Evolutionary conservation across 805 yeast genomes (phyloP).

Genomic region (Cyberlindnera euphorbiiphila): DNA sequence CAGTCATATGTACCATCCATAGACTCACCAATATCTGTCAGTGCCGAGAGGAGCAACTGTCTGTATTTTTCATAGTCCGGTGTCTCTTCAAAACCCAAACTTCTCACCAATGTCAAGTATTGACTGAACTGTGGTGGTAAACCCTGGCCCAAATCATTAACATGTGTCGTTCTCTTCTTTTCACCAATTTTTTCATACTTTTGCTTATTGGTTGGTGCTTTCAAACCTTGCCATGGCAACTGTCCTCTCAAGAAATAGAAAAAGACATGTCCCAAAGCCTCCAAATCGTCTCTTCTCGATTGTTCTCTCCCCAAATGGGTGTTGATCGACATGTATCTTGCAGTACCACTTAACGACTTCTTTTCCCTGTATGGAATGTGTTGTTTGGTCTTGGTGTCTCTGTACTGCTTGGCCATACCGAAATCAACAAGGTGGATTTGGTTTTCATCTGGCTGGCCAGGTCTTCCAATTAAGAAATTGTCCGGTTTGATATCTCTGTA

Average conservation of each 20-base stretch:
- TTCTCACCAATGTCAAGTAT: slow-evolving; percentile 64
- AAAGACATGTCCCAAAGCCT: slow-evolving; percentile 78
- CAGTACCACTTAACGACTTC: slow-evolving; percentile 79
- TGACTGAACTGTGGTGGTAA: slow-evolving; percentile 74
- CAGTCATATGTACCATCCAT: slow-evolving; percentile 76
- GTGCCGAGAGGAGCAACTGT: slow-evolving; percentile 53
- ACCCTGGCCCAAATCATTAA: slow-evolving; percentile 54
- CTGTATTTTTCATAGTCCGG: slow-evolving; percentile 73
- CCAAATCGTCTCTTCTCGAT: slow-evolving; percentile 78
- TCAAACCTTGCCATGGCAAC: slow-evolving; percentile 87
- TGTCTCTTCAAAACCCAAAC: slow-evolving; percentile 70
- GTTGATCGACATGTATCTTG: slow-evolving; percentile 83
- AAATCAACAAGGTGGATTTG: slow-evolving; percentile 72
- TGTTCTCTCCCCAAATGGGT: slow-evolving; percentile 87
- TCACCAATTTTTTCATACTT: slow-evolving; percentile 84
- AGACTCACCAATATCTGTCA: slow-evolving; percentile 52
- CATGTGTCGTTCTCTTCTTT: slow-evolving; percentile 67
- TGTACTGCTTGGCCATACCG: slow-evolving; percentile 83
- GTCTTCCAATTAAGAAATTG: slow-evolving; percentile 69
- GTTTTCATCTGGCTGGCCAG: slow-evolving; percentile 57
- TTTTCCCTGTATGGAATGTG: slow-evolving; percentile 82
- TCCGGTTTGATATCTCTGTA: slow-evolving; percentile 84
- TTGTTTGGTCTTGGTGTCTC: slow-evolving; percentile 75
- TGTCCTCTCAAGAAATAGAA: slow-evolving; percentile 75
- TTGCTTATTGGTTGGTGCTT: slow-evolving; percentile 80